Evolutionary conservation across 352 stramenopile genomes (phyloP).

Genomic region (Pythium sp.): DNA sequence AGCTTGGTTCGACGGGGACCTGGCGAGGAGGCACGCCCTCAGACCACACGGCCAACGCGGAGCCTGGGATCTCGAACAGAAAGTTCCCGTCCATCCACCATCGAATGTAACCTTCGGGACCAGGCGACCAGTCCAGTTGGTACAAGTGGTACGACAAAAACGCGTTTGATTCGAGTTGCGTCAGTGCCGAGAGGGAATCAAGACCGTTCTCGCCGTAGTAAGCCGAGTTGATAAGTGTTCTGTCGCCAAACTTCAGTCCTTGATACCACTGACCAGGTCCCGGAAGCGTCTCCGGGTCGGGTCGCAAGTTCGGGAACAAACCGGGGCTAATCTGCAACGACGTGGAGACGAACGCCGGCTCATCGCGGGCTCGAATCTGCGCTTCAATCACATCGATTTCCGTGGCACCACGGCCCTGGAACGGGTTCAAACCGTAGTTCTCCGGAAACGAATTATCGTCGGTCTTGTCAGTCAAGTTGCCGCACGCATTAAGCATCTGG

Average conservation of each 20-base stretch:
- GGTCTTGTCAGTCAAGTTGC: constrained; percentile 92
- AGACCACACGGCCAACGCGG: constrained; percentile 79
- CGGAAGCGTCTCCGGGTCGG: constrained; percentile 49
- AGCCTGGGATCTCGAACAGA: constrained; percentile 91
- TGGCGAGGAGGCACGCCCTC: constrained; percentile 62
- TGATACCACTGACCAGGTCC: constrained; percentile 89
- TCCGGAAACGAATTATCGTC: constrained; percentile 79
- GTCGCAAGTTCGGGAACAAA: constrained; percentile 62
- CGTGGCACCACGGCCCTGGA: constrained; percentile 91
- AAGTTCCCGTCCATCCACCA: constrained; percentile 94
- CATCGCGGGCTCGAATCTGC: constrained; percentile 81
- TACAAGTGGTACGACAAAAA: constrained; percentile 94
- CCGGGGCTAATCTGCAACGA: constrained; percentile 92
- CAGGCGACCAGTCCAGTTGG: constrained; percentile 94
- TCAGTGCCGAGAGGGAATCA: constrained; percentile 94
- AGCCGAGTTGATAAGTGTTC: constrained; percentile 90
- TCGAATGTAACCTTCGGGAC: constrained; percentile 88
- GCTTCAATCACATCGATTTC: constrained; percentile 97
- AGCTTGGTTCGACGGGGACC: constrained; percentile 95
- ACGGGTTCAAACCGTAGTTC: constrained; percentile 90
- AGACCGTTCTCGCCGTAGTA: constrained; percentile 94
- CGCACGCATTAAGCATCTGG: constrained; percentile 94
- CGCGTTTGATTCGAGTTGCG: constrained; percentile 87
- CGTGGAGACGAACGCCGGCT: constrained; percentile 90
- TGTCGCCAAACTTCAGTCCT: constrained; percentile 81